Conservation (phyloP, 2,329 filamentous ascomycete genomes). For the Emmonsiellopsis sp. region DNA sequence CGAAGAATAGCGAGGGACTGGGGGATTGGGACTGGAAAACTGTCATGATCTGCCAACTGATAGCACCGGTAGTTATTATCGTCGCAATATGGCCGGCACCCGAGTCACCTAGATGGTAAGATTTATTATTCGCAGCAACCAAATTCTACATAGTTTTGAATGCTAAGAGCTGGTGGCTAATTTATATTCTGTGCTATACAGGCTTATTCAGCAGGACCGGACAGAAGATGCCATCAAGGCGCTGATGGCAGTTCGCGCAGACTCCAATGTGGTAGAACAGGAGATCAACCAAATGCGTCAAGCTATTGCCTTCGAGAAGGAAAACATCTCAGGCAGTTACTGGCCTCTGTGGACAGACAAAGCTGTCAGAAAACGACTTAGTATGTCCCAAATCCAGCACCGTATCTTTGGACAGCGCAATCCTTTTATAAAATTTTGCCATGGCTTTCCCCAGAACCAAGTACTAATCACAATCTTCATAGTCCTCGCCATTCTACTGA, state of each 20-base stretch:
- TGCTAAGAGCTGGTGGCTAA: background rate
- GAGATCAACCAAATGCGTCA: constrained; percentile 57
- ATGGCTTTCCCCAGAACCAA: too few relatives aligned
- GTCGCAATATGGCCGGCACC: constrained; percentile 55
- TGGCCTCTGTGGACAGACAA: constrained; percentile 60
- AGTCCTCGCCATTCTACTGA: constrained; percentile 55
- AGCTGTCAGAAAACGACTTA: constrained; percentile 56
- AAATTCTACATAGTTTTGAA: background rate
- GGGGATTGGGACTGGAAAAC: too few relatives aligned
- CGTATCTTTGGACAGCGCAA: too few relatives aligned
- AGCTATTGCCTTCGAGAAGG: constrained; percentile 62
- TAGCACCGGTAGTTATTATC: constrained; percentile 57
- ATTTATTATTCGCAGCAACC: background rate
- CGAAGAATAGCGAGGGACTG: too few relatives aligned
- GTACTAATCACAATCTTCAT: too few relatives aligned
- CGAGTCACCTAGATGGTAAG: constrained; percentile 58
- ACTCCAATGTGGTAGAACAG: constrained; percentile 56
- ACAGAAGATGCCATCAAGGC: background rate
- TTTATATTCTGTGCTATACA: background rate
- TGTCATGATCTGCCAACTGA: constrained; percentile 57
- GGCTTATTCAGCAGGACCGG: background rate
- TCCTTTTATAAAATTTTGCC: too few relatives aligned
- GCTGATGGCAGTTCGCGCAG: background rate
- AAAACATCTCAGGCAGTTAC: constrained; percentile 53
- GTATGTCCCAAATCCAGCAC: background rate